Conservation (phyloP, 352 stramenopile species). For the Plasmopara halstedii region DNA sequence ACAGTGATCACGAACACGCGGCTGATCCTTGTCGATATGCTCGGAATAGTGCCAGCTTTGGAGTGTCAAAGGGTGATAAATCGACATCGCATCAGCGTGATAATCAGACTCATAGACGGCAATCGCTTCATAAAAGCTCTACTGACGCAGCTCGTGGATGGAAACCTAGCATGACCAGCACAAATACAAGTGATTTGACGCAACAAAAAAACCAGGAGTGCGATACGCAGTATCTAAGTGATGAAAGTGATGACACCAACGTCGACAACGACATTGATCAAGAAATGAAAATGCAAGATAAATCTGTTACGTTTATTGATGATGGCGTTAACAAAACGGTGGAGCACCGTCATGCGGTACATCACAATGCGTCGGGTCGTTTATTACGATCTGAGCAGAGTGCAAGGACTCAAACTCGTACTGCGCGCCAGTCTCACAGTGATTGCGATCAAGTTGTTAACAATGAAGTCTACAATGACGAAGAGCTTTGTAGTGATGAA, state of each 20-base stretch:
- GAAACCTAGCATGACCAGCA: too few relatives aligned
- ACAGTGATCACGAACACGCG: neutral
- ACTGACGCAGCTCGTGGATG: neutral
- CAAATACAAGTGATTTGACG: neutral
- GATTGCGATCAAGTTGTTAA: neutral
- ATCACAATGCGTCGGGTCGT: neutral
- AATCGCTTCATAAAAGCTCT: neutral
- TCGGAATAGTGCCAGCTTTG: neutral
- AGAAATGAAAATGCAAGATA: neutral
- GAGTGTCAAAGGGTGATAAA: neutral
- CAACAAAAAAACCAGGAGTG: neutral
- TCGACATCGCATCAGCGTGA: neutral
- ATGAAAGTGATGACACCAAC: conserved; percentile 1
- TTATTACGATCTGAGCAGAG: neutral
- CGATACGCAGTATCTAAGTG: conserved; percentile 1
- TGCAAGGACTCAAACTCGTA: neutral
- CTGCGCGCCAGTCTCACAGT: conserved; percentile 4
- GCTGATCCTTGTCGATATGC: neutral
- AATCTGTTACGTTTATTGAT: neutral
- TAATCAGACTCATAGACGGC: neutral
- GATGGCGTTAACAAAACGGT: neutral
- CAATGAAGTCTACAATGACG: conserved; percentile 3
- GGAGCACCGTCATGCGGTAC: neutral
- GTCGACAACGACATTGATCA: neutral
- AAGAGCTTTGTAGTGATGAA: conserved; percentile 1